Percentiles rank a stretch among this genome's conserved stretches.
These are phyloP conservation scores for Trametes cingulata DNA, from an alignment of 768 basidiomycete species.

Conservation along the genomic window DNA sequence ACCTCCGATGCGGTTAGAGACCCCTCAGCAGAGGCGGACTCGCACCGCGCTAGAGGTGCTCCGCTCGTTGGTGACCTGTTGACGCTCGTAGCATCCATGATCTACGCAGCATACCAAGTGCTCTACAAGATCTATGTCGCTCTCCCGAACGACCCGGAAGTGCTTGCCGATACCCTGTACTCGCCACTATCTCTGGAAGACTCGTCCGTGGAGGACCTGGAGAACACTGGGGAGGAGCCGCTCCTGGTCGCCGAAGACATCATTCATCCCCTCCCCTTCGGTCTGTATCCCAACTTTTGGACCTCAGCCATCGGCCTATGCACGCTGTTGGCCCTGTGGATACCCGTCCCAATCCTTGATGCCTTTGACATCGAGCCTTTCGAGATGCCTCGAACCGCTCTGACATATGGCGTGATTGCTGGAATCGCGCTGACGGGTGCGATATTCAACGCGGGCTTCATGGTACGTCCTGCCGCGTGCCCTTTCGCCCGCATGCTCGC, in stretches of 20 bases:
- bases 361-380: conserved; percentile 66
- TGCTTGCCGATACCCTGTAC: conserved; percentile 45
- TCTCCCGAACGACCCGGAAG: conserved; percentile 63
- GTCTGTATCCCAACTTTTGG: conserved; percentile 80
- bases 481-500: neutral
- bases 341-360: conserved; percentile 76
- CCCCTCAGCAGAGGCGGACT: neutral
- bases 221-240: conserved; percentile 24
- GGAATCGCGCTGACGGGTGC: conserved; percentile 74
- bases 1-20: conserved; percentile 8
- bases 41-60: conserved; percentile 34
- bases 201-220: conserved; percentile 18
- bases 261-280: conserved; percentile 71
- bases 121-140: conserved; percentile 81
- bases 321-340: conserved; percentile 75
- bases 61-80: conserved; percentile 74
- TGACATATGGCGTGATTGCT: conserved; percentile 52
- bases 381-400: conserved; percentile 53
- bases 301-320: conserved; percentile 79
- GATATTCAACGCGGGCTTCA: conserved; percentile 81
- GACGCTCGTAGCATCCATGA: conserved; percentile 69
- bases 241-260: conserved; percentile 32
- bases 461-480: conserved; percentile 51
- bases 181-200: conserved; percentile 45
- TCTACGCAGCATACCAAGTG: conserved; percentile 80